These are phyloP conservation scores for Digitaria exilis DNA, from an alignment of 202 grass and related monocot species.

Conservation along the genomic window DNA sequence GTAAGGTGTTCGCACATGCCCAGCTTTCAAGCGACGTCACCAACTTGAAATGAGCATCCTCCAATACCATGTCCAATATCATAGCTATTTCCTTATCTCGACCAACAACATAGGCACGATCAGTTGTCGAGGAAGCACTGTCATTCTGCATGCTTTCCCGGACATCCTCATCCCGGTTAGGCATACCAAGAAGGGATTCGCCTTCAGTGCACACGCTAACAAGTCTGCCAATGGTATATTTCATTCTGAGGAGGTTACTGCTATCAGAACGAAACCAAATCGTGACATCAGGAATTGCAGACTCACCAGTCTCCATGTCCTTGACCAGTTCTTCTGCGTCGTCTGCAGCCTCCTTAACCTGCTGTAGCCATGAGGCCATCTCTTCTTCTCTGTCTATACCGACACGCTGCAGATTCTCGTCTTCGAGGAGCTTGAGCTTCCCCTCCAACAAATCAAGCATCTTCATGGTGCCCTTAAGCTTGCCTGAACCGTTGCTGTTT, in stretches of 20 bases:
- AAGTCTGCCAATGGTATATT: constrained; percentile 19
- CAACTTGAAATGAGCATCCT: neutral
- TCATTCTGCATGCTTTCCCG: neutral
- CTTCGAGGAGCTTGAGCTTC: neutral
- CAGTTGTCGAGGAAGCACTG: neutral
- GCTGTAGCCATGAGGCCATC: neutral
- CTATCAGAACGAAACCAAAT: neutral
- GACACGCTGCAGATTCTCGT: neutral
- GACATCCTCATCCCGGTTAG: neutral
- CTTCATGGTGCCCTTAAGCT: constrained; percentile 14
- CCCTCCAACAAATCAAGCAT: constrained; percentile 25
- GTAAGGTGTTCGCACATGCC: constrained; percentile 11
- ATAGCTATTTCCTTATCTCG: constrained; percentile 34
- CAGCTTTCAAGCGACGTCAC: neutral
- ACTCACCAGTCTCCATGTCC: constrained; percentile 22
- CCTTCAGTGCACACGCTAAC: constrained; percentile 1
- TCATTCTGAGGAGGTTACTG: constrained; percentile 1
- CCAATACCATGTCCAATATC: constrained; percentile 26
- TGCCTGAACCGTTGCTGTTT: neutral
- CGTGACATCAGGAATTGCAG: neutral
- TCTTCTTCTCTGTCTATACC: constrained; percentile 18
- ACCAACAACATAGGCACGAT: constrained; percentile 8
- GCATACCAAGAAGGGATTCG: neutral
- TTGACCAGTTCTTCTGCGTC: constrained; percentile 23
- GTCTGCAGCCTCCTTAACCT: constrained; percentile 9